Conservation (phyloP, 306 rosid genomes). For the Casuarina glauca region DNA sequence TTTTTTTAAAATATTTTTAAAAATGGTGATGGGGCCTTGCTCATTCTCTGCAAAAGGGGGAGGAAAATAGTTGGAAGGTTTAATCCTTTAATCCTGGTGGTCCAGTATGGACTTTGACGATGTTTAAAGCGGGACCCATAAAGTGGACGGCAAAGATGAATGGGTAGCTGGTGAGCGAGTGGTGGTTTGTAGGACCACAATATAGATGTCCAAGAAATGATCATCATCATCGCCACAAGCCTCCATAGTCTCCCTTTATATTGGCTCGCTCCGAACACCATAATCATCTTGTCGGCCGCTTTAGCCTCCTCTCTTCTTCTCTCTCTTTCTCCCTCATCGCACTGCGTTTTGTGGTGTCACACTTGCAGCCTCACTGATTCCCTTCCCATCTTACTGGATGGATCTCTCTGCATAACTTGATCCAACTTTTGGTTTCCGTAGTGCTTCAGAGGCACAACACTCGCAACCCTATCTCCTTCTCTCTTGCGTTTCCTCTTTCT, state of each 20-base stretch:
- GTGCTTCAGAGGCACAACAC: background rate
- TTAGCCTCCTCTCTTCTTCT: slow-evolving; percentile 6
- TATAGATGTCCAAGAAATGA: slow-evolving; percentile 35
- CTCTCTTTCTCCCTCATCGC: slow-evolving; percentile 7
- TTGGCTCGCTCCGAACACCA: slow-evolving; percentile 56
- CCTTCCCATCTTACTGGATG: background rate
- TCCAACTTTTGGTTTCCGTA: background rate
- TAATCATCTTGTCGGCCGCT: slow-evolving; percentile 77
- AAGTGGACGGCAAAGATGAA: slow-evolving; percentile 1
- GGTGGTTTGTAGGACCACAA: slow-evolving; percentile 40
- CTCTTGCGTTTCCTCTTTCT: slow-evolving; percentile 1
- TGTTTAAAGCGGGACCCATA: slow-evolving; percentile 7
- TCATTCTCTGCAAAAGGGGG: too few relatives aligned
- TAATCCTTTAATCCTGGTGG: background rate
- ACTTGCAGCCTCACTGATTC: background rate
- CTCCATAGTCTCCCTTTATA: slow-evolving; percentile 72
- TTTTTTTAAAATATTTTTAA: too few relatives aligned
- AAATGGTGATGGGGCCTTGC: too few relatives aligned
- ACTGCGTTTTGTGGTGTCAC: background rate
- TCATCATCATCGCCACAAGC: slow-evolving; percentile 64
- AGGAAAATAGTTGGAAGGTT: too few relatives aligned
- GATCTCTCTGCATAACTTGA: background rate
- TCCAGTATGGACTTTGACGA: background rate
- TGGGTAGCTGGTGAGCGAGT: slow-evolving; percentile 16
- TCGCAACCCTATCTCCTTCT: background rate